A percentile compares a stretch with the other conserved stretches of the same genome.
These are phyloP conservation scores for Acanthamoeba divionensis DNA, from an alignment of 208 protist species.

Conservation along the genomic window DNA sequence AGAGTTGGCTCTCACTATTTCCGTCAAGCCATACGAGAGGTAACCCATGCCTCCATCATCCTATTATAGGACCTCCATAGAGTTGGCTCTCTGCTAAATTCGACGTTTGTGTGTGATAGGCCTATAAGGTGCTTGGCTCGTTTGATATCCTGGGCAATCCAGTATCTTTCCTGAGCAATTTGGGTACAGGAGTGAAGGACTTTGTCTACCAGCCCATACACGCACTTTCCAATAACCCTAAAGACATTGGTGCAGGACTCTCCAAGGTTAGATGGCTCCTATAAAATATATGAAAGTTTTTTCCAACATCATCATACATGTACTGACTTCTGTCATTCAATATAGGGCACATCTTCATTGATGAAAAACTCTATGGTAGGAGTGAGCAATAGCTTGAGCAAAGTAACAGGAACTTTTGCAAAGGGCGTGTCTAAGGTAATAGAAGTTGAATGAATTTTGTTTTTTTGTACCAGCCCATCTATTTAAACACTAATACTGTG, in stretches of 20 bases:
- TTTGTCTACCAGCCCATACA: slow-evolving; percentile 79
- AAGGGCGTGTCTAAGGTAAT: slow-evolving; percentile 62
- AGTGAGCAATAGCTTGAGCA: slow-evolving; percentile 66
- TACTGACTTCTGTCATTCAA: not conserved
- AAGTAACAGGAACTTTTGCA: slow-evolving; percentile 66
- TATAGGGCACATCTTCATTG: slow-evolving; percentile 54
- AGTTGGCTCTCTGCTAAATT: not conserved
- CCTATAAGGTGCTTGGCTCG: slow-evolving; percentile 77
- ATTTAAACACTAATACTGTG: not conserved
- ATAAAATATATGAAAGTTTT: not conserved
- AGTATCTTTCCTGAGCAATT: slow-evolving; percentile 73
- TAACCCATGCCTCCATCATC: not conserved
- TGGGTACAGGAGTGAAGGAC: slow-evolving; percentile 78
- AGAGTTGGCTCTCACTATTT: slow-evolving; percentile 62
- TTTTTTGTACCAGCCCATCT: not conserved
- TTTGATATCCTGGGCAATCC: slow-evolving; percentile 82
- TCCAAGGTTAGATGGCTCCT: slow-evolving; percentile 45
- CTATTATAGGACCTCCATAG: too few species aligned
- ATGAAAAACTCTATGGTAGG: slow-evolving; percentile 68
- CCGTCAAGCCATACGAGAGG: slow-evolving; percentile 52
- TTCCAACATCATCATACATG: not conserved
- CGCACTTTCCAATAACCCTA: slow-evolving; percentile 66
- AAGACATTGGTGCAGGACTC: slow-evolving; percentile 72
- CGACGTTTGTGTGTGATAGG: not conserved
- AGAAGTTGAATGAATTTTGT: not conserved